These are phyloP conservation scores for Aspergillus uvarum DNA, from an alignment of 2,329 filamentous ascomycete genomes.

Conservation along the genomic window DNA sequence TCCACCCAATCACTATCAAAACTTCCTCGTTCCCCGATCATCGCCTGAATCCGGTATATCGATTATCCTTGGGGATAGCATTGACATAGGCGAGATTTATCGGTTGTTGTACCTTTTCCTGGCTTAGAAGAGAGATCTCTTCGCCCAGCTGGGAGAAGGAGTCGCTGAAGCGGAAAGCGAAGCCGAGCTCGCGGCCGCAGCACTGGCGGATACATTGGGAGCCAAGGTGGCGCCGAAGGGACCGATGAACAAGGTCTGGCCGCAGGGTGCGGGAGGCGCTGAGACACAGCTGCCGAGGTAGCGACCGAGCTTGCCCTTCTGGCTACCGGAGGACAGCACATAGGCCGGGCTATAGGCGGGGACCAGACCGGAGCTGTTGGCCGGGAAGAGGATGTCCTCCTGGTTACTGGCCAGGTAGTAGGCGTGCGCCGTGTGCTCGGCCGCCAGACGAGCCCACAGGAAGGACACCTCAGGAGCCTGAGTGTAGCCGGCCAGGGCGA, in stretches of 20 bases:
- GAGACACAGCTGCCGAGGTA: slow-evolving; percentile 26
- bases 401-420: slow-evolving; percentile 23
- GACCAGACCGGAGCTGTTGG: slow-evolving; percentile 23
- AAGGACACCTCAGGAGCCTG: slow-evolving; percentile 32
- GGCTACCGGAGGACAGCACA: slow-evolving; percentile 21
- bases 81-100: not conserved
- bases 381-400: slow-evolving; percentile 16
- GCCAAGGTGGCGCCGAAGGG: slow-evolving; percentile 24
- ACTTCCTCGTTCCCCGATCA: not conserved
- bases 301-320: slow-evolving; percentile 25
- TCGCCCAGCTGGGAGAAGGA: slow-evolving; percentile 5
- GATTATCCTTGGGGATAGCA: not conserved
- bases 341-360: slow-evolving; percentile 25
- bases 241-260: slow-evolving; percentile 23
- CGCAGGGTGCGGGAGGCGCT: slow-evolving; percentile 24
- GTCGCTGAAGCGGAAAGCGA: slow-evolving; percentile 4
- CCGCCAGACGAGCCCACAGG: slow-evolving; percentile 29
- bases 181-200: slow-evolving; percentile 8
- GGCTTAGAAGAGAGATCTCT: not conserved
- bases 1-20: not conserved
- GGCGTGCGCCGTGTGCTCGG: slow-evolving; percentile 26
- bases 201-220: slow-evolving; percentile 9
- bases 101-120: not conserved
- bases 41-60: not conserved
- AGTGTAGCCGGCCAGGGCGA: slow-evolving; percentile 30